phyloP scores from a whole-genome alignment of 345 rosid species.

The Aquilaria malaccensis region DNA sequence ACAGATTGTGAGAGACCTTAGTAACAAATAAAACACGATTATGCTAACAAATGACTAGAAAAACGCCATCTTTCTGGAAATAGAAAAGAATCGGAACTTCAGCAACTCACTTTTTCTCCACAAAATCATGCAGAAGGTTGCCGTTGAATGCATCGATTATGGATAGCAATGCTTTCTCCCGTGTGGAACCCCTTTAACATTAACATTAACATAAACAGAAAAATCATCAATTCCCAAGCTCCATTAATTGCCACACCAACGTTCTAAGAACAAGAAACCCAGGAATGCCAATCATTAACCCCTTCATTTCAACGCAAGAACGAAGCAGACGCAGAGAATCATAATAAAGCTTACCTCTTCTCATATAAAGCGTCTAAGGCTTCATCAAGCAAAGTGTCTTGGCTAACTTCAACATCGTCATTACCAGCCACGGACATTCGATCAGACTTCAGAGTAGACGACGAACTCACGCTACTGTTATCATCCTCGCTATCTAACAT shows the following conservation, averaged over 20 bases:
- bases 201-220: not conserved
- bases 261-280: no score
- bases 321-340: no score
- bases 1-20: no score
- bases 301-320: no score
- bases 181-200: constrained; percentile 62
- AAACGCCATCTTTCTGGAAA: not conserved
- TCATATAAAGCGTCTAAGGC: constrained; percentile 81
- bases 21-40: no score
- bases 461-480: constrained; percentile 65
- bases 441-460: constrained; percentile 65
- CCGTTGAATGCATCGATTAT: constrained; percentile 69
- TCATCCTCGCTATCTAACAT: constrained; percentile 82
- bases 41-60: no score
- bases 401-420: constrained; percentile 58
- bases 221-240: no score
- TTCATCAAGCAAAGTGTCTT: constrained; percentile 62
- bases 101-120: constrained; percentile 66
- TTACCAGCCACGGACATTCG: constrained; percentile 31
- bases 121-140: constrained; percentile 64
- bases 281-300: no score
- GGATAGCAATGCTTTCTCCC: constrained; percentile 69
- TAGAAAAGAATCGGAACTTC: not conserved
- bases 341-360: constrained; percentile 42
- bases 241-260: no score